These are phyloP conservation scores for Aphanocladium album DNA, from an alignment of 2,329 filamentous ascomycete genomes.

Conservation along the genomic window DNA sequence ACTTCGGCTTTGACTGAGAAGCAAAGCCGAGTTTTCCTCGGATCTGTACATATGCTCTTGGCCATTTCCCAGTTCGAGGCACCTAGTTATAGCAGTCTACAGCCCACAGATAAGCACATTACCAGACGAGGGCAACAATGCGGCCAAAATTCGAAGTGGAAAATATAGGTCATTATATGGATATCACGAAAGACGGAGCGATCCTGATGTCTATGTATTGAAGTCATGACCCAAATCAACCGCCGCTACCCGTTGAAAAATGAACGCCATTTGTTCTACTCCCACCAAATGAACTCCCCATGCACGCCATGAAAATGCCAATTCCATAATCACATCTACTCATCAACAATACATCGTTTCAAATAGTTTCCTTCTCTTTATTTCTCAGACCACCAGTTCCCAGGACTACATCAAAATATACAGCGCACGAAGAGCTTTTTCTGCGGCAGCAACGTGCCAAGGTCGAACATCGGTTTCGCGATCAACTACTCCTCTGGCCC, in stretches of 20 bases:
- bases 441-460: slow-evolving; percentile 70
- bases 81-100: no score
- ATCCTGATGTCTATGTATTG: background rate
- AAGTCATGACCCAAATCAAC: background rate
- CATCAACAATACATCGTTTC: background rate
- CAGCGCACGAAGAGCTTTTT: slow-evolving; percentile 62
- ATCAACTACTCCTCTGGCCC: slow-evolving; percentile 58
- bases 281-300: background rate
- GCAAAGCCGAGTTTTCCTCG: no score
- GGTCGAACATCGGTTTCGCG: slow-evolving; percentile 59
- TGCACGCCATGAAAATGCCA: background rate
- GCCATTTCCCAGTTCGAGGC: no score
- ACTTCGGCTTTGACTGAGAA: no score
- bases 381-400: background rate
- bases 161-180: no score
- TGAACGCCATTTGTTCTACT: slow-evolving; percentile 1
- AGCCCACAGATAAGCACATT: no score
- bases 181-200: no score
- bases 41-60: no score
- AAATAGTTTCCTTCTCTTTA: background rate
- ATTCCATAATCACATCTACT: background rate
- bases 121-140: no score
- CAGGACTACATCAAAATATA: slow-evolving; percentile 52
- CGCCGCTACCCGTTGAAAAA: background rate
- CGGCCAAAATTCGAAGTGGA: no score